These are phyloP conservation scores for Pseudozyma hubeiensis DNA, from an alignment of 1,284 basidiomycete species.

Conservation along the genomic window DNA sequence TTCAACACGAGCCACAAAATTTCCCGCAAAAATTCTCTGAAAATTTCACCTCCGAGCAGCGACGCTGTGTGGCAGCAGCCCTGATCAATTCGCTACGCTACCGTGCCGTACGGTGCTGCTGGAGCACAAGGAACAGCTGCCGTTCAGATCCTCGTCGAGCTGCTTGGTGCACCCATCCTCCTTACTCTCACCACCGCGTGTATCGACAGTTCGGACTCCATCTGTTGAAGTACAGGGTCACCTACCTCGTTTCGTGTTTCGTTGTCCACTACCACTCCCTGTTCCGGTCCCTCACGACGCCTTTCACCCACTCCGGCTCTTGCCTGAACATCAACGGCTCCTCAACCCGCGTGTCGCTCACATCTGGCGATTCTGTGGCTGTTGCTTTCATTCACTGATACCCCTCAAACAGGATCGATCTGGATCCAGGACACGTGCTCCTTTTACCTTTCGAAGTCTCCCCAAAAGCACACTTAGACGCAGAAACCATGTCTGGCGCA, in stretches of 20 bases:
- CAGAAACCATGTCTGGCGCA: conserved; percentile 33
- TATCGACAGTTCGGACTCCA: conserved; percentile 19
- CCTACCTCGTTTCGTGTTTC: conserved; percentile 1
- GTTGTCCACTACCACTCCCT: conserved; percentile 34
- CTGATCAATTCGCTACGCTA: no score
- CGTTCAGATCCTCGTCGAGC: no score
- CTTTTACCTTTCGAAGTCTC: background rate
- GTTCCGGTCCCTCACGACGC: conserved; percentile 9
- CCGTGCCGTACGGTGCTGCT: background rate
- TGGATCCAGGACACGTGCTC: background rate
- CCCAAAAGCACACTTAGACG: conserved; percentile 14
- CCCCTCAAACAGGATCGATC: conserved; percentile 1
- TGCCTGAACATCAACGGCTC: conserved; percentile 17
- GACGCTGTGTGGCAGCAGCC: background rate
- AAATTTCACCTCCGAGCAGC: background rate
- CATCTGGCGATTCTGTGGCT: background rate
- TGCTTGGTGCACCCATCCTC: background rate
- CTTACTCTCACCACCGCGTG: conserved; percentile 16
- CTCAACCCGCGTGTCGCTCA: background rate
- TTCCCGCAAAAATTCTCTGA: conserved; percentile 4
- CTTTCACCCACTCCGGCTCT: conserved; percentile 6
- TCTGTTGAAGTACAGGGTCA: conserved; percentile 2
- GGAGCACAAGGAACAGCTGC: background rate
- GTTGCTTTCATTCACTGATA: conserved; percentile 9
- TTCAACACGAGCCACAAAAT: conserved; percentile 11